Conservation (phyloP, 2,329 filamentous ascomycete species). For the Alternaria arborescens region DNA sequence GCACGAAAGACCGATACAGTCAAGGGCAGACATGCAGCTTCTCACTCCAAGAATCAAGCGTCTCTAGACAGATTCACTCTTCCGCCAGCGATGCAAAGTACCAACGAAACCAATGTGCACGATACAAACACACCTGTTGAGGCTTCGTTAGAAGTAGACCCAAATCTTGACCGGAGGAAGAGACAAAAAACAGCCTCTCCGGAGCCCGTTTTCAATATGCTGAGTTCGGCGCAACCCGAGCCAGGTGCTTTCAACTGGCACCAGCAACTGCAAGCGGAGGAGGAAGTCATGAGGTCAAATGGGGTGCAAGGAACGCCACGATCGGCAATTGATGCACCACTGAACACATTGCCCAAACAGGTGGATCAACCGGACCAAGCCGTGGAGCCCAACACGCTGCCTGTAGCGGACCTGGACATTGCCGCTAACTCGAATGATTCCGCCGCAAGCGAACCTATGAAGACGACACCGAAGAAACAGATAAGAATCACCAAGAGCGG, state of each 20-base stretch:
- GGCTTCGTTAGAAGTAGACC: conserved; percentile 37
- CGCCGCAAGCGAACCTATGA: conserved; percentile 4
- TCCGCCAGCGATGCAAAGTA: conserved; percentile 9
- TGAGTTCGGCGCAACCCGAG: not conserved
- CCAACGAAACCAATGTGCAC: not conserved
- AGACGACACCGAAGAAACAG: conserved; percentile 44
- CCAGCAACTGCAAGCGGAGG: conserved; percentile 41
- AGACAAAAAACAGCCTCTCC: conserved; percentile 50
- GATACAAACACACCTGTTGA: conserved; percentile 8
- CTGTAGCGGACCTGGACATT: not conserved
- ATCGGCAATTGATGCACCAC: not conserved
- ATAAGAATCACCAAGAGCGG: conserved; percentile 55
- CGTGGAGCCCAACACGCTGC: conserved; percentile 2
- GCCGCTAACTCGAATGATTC: not conserved
- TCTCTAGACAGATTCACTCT: conserved; percentile 41
- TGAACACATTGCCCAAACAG: not conserved
- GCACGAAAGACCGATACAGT: conserved; percentile 28
- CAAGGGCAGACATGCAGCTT: conserved; percentile 24
- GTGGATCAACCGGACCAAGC: conserved; percentile 1
- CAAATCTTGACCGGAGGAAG: conserved; percentile 47
- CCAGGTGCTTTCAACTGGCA: conserved; percentile 32
- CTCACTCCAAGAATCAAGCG: conserved; percentile 32
- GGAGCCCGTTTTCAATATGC: not conserved
- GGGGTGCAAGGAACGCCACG: not conserved
- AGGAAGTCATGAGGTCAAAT: conserved; percentile 27